Percentiles rank a stretch among this genome's conserved stretches.
These are phyloP conservation scores for Astraeus odoratus DNA, from an alignment of 768 basidiomycete species.

Conservation along the genomic window DNA sequence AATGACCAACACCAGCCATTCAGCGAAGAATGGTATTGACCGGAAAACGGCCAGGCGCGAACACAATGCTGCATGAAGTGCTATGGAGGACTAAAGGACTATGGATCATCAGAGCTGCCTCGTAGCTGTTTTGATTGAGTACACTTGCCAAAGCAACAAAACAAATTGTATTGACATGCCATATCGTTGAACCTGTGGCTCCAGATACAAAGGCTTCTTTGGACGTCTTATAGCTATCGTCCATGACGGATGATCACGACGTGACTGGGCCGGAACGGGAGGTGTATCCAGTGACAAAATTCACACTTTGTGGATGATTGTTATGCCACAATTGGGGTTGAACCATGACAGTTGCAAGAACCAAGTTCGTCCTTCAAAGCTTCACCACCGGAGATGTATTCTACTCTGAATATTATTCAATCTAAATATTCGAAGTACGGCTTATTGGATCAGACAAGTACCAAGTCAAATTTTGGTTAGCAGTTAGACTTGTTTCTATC, in stretches of 20 bases:
- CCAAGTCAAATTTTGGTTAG: too few relatives aligned
- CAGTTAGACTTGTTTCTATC: too few relatives aligned
- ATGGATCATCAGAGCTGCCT: slow-evolving; percentile 15
- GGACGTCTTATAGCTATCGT: slow-evolving; percentile 70
- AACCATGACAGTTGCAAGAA: too few relatives aligned
- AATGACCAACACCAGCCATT: slow-evolving; percentile 61
- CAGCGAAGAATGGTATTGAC: slow-evolving; percentile 34
- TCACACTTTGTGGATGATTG: too few relatives aligned
- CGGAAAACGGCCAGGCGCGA: slow-evolving; percentile 39
- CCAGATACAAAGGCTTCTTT: slow-evolving; percentile 83
- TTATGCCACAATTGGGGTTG: too few relatives aligned
- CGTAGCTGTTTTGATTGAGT: neutral
- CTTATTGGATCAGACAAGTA: too few relatives aligned
- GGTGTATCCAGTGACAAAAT: too few relatives aligned
- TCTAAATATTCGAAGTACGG: too few relatives aligned
- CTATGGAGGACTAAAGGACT: slow-evolving; percentile 78
- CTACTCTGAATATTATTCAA: too few relatives aligned
- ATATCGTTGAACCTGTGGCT: slow-evolving; percentile 61
- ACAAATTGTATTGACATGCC: slow-evolving; percentile 65
- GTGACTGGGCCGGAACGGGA: too few relatives aligned
- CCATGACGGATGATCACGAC: slow-evolving; percentile 12
- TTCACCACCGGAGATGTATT: too few relatives aligned
- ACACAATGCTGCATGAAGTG: slow-evolving; percentile 55
- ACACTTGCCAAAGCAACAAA: slow-evolving; percentile 52
- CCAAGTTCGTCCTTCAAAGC: too few relatives aligned